A percentile compares a stretch with the other conserved stretches of the same genome.
These are phyloP conservation scores for Purpureocillium lavendulum DNA, from an alignment of 2,329 filamentous ascomycete species.

Conservation along the genomic window DNA sequence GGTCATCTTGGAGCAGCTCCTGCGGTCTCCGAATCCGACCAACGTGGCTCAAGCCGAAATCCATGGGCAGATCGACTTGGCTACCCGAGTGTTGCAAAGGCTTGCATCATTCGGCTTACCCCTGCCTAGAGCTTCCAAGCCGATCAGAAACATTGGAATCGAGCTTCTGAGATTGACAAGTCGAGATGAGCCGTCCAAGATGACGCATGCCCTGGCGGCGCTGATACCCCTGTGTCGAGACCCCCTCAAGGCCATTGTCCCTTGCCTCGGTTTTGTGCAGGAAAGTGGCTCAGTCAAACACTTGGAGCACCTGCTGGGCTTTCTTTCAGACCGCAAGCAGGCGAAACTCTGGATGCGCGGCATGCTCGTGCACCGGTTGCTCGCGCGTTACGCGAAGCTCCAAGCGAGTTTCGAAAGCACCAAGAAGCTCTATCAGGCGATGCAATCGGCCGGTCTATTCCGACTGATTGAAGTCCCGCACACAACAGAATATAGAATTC, in stretches of 20 bases:
- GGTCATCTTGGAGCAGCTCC: slow-evolving; percentile 5
- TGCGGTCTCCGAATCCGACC: slow-evolving; percentile 3
- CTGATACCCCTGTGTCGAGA: slow-evolving; percentile 14
- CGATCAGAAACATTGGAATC: slow-evolving; percentile 11
- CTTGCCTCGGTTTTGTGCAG: slow-evolving; percentile 4
- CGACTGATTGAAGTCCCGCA: slow-evolving; percentile 7
- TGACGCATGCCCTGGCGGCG: slow-evolving; percentile 11
- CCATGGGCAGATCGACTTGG: slow-evolving; percentile 5
- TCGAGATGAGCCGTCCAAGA: slow-evolving; percentile 8
- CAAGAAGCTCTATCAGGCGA: slow-evolving; percentile 16
- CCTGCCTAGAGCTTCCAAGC: slow-evolving; percentile 5
- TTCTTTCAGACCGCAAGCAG: slow-evolving; percentile 6
- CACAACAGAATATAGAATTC: slow-evolving; percentile 17
- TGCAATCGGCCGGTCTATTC: slow-evolving; percentile 21
- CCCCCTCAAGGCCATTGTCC: slow-evolving; percentile 9
- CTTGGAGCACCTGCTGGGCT: slow-evolving; percentile 6
- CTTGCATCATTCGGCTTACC: slow-evolving; percentile 9
- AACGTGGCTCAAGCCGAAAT: background rate
- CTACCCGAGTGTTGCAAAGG: slow-evolving; percentile 9
- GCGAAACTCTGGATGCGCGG: slow-evolving; percentile 8
- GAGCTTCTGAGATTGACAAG: slow-evolving; percentile 15
- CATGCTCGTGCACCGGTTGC: slow-evolving; percentile 7
- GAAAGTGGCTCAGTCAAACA: slow-evolving; percentile 4
- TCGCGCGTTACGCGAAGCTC: slow-evolving; percentile 3
- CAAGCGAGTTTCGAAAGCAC: slow-evolving; percentile 7